phyloP scores from a whole-genome alignment of 2,329 filamentous ascomycete genomes.

The Diaporthe sp. region DNA sequence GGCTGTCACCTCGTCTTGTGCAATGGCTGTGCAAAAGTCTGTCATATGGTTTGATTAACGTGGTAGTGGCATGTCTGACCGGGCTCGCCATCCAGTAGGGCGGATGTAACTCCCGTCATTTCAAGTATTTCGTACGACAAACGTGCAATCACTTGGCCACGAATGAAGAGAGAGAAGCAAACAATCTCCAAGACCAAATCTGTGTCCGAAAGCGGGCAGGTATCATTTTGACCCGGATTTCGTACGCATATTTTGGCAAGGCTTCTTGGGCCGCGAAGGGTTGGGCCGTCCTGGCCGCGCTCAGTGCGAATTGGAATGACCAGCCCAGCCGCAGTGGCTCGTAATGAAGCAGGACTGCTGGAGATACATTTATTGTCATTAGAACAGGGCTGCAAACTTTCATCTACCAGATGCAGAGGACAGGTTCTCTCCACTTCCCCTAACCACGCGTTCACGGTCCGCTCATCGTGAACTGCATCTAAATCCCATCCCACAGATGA shows the following conservation, averaged over 20 bases:
- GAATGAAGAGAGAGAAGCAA: not conserved
- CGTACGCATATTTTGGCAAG: not conserved
- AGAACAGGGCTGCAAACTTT: too few relatives aligned
- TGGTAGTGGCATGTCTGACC: not conserved
- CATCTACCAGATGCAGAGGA: accelerated
- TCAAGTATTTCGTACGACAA: not conserved
- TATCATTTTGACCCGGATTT: not conserved
- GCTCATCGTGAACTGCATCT: too few relatives aligned
- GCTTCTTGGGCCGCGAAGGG: too few relatives aligned
- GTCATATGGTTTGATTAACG: not conserved
- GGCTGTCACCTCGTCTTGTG: not conserved
- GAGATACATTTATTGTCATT: too few relatives aligned
- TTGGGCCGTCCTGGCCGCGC: not conserved
- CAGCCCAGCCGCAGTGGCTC: not conserved
- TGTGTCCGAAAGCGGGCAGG: too few relatives aligned
- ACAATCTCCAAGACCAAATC: not conserved
- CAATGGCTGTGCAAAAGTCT: accelerated
- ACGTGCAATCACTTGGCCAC: not conserved
- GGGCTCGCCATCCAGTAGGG: not conserved
- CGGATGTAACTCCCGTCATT: not conserved
- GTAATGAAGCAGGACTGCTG: too few relatives aligned
- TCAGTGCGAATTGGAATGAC: not conserved
- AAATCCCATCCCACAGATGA: too few relatives aligned
- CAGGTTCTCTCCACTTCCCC: too few relatives aligned
- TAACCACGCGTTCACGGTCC: too few relatives aligned